A percentile compares a stretch with the other conserved stretches of the same genome.
These are phyloP conservation scores for Auxenochlorella protothecoides DNA, from an alignment of 139 green algal genomes.

Conservation along the genomic window DNA sequence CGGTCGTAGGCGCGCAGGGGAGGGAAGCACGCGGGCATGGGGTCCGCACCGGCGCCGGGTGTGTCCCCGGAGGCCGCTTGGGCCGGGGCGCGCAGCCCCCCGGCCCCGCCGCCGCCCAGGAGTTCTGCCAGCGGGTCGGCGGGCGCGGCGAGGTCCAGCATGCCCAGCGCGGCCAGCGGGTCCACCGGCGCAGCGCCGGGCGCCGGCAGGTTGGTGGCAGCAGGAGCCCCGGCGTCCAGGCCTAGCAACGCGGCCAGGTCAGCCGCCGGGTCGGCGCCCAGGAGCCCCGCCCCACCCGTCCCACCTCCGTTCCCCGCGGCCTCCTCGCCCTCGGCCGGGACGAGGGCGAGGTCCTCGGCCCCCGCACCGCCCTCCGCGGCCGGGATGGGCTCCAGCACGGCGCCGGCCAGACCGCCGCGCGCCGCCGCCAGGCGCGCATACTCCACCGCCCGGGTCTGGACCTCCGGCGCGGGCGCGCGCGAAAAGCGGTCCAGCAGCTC, in stretches of 20 bases:
- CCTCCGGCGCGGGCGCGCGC: slow-evolving; percentile 53
- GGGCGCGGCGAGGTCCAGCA: background rate
- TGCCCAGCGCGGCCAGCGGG: background rate
- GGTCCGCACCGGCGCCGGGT: slow-evolving; percentile 3
- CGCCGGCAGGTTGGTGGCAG: background rate
- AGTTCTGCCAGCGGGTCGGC: slow-evolving; percentile 30
- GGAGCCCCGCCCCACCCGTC: background rate
- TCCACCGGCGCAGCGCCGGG: slow-evolving; percentile 2
- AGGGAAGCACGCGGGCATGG: slow-evolving; percentile 15
- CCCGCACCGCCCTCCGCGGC: slow-evolving; percentile 61
- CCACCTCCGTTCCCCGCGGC: background rate
- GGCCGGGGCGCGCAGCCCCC: background rate
- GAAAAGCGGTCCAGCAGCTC: slow-evolving; percentile 42
- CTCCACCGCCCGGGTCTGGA: slow-evolving; percentile 67
- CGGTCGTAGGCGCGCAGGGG: slow-evolving; percentile 49
- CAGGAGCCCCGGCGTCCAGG: slow-evolving; percentile 21
- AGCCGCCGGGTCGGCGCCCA: slow-evolving; percentile 13
- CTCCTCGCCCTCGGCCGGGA: background rate
- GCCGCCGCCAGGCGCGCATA: slow-evolving; percentile 41
- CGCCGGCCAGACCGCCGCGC: background rate
- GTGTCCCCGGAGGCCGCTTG: background rate
- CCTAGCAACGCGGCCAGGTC: slow-evolving; percentile 38
- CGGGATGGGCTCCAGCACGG: slow-evolving; percentile 87
- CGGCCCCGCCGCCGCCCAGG: slow-evolving; percentile 15
- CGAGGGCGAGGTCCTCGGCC: slow-evolving; percentile 41